Evolutionary conservation across 108 stramenopile genomes (phyloP), one percentile per base, ranked within the genome.

Genomic region (Parmales sp.): DNA sequence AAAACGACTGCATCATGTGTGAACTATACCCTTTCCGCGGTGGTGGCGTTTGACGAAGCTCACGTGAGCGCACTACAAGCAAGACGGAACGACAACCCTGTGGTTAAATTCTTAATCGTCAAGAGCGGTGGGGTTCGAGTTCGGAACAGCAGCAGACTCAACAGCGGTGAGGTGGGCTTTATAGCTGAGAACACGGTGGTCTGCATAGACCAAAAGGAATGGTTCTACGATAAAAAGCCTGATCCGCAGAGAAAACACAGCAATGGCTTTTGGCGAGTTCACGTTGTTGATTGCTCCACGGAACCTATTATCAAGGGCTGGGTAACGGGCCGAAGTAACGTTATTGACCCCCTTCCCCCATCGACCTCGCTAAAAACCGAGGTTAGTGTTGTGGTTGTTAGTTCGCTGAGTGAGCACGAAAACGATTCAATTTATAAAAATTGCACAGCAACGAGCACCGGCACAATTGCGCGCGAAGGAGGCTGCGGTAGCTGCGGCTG

Each of bases 241-340:
- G 54, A 60, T 16, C 54, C 54, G 26, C 31, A 60, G 4, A 60
- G 54, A 16, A 28, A 34, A 16, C 54, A 60, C 26, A 16, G 13
- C 31, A 60, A 60, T 1, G 31, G 54, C 25, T 60, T 60, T 16
- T 60, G 54, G 54, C 29, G 54, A 16, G 54, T 60, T 29, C 54
- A 60, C 28, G 54, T 50, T 6, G 19, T 50, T 6, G 49, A 50
- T 0, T 22, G 6, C 18, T 18, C 20, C 5, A 50, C 6, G 49
- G 19, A 6, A 6, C 13, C 13, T 5, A 13, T 5, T 18, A 6
- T n/a, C 20, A 50, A 6, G 54, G 54, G 54, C 3, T 60, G 54
- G 54, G 36, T 60, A 7, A 60, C 54, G 28, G 54, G 54, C 1
- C 29, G 36, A 16, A 31, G 54, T 7, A 60, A 60, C 28, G 54